Conservation (phyloP, 345 rosid species). For the Geranium rotundifolium region DNA sequence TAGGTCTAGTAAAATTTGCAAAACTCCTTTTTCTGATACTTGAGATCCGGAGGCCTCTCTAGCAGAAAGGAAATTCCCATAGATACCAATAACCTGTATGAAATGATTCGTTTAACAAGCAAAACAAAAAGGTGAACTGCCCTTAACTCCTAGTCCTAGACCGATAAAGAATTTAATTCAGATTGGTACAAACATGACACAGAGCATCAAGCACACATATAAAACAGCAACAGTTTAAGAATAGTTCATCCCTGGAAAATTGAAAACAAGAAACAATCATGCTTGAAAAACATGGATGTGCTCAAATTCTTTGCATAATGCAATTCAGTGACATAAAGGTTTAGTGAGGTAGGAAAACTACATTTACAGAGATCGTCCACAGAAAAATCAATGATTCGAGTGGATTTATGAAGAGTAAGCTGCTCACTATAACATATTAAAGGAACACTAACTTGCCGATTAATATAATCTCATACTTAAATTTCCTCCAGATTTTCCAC, state of each 20-base stretch:
- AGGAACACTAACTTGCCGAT: background rate
- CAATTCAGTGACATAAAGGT: background rate
- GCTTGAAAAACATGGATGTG: background rate
- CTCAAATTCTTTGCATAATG: background rate
- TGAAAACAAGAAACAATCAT: background rate
- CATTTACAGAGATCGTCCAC: background rate
- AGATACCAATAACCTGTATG: slow-evolving; percentile 61
- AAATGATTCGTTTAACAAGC: slow-evolving; percentile 8
- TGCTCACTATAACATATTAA: background rate
- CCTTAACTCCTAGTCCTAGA: slow-evolving; percentile 4
- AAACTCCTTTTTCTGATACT: slow-evolving; percentile 89
- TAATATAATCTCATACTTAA: too few species aligned
- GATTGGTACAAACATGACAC: background rate
- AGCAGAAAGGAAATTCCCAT: slow-evolving; percentile 59
- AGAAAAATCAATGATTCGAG: background rate
- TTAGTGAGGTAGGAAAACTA: background rate
- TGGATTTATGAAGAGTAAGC: background rate
- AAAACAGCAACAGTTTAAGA: background rate
- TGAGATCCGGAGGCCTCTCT: slow-evolving; percentile 47
- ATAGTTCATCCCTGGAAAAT: background rate
- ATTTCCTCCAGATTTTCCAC: background rate
- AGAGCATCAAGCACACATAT: background rate
- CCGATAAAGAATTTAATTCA: slow-evolving; percentile 5
- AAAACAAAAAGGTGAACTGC: slow-evolving; percentile 3
- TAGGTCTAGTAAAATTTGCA: slow-evolving; percentile 79